phyloP scores from a whole-genome alignment of 371 early-diverging fungal species.

The Apophysomyces ossiformis region DNA sequence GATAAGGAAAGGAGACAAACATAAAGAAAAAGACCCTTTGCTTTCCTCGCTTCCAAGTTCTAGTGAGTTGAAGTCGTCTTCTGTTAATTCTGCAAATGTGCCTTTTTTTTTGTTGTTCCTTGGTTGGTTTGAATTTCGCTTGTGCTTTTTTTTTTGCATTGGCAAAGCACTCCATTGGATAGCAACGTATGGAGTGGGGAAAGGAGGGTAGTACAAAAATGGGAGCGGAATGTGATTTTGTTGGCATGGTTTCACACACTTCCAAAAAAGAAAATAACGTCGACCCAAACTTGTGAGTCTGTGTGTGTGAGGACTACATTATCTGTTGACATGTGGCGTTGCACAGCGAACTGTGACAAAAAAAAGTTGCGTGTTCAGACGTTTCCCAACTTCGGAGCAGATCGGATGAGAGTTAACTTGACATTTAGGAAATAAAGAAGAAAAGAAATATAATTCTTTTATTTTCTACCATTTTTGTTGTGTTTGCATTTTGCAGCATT shows the following conservation, averaged over 20 bases:
- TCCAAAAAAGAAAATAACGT: neutral
- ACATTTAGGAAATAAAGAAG: too few species aligned
- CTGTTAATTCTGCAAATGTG: too few species aligned
- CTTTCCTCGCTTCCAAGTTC: too few species aligned
- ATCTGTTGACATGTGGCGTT: slow-evolving; percentile 1
- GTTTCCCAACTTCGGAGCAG: neutral
- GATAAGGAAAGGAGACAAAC: too few species aligned
- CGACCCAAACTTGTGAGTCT: neutral
- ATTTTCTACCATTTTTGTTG: neutral
- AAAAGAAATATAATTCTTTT: neutral
- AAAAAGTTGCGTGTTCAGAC: slow-evolving; percentile 1
- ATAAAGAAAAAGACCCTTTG: too few species aligned
- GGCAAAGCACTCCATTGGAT: too few species aligned
- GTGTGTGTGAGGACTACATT: neutral
- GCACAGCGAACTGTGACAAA: neutral
- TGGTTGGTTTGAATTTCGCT: too few species aligned
- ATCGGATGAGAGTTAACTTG: neutral
- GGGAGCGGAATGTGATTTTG: neutral
- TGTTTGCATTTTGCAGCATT: neutral
- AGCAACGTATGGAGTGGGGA: too few species aligned
- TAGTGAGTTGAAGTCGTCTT: too few species aligned
- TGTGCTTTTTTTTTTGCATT: too few species aligned
- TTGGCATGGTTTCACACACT: neutral
- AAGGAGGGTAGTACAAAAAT: too few species aligned
- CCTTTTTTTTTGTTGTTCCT: too few species aligned